These are phyloP conservation scores for Neurospora pannonica DNA, from an alignment of 495 filamentous ascomycete species.

Conservation along the genomic window DNA sequence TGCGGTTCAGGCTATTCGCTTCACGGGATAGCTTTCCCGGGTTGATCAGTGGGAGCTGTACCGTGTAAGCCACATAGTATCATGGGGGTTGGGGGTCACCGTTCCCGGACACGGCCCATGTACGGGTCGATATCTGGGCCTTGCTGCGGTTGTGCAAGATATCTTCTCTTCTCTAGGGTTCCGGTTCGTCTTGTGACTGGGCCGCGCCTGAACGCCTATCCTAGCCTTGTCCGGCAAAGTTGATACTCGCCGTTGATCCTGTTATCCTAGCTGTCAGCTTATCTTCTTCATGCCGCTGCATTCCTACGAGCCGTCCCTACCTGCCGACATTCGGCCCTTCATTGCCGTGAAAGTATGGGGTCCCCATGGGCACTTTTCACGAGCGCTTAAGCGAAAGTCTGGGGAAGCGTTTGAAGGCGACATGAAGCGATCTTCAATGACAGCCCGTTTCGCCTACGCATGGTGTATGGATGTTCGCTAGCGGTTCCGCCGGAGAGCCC, in stretches of 20 bases:
- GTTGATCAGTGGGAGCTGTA: background rate
- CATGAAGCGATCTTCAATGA: background rate
- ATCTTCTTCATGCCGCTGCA: background rate
- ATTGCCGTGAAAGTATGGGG: constrained; percentile 4
- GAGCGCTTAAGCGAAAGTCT: background rate
- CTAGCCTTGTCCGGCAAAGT: background rate
- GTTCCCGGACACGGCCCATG: background rate
- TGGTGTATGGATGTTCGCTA: background rate
- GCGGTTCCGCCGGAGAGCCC: background rate
- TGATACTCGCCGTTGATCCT: background rate
- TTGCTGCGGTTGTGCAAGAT: background rate
- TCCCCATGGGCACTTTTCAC: background rate
- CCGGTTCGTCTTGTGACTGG: background rate
- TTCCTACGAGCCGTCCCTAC: background rate
- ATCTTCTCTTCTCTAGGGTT: background rate
- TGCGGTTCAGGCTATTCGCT: background rate
- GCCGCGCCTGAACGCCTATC: background rate
- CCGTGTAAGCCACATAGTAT: background rate
- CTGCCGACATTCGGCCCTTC: constrained; percentile 13
- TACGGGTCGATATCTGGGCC: background rate
- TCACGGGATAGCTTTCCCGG: background rate
- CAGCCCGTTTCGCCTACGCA: background rate
- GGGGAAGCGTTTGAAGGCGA: background rate
- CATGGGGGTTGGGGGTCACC: background rate
- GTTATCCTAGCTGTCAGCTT: background rate